Percentiles rank a stretch among this genome's conserved stretches.
Conservation (phyloP, 345 rosid species). For the Cardamine chenopodiifolia region DNA sequence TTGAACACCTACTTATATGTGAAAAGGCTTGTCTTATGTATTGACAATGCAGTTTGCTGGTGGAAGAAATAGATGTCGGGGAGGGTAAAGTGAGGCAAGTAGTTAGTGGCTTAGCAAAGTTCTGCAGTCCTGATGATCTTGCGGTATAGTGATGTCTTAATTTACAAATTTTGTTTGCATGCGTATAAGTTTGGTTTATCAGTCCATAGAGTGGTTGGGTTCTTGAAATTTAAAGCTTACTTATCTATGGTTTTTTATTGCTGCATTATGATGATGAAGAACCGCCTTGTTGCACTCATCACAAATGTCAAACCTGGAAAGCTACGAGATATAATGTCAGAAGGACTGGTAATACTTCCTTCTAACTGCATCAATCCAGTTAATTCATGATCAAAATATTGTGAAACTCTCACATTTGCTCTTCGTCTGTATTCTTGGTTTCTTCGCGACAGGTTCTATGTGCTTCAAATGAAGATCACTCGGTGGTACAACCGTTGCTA, state of each 20-base stretch:
- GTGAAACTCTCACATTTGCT: background rate
- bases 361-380: background rate
- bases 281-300: constrained; percentile 73
- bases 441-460: constrained; percentile 68
- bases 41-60: constrained; percentile 70
- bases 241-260: constrained; percentile 29
- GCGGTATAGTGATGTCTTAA: constrained; percentile 52
- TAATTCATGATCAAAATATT: background rate
- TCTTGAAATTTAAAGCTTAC: constrained; percentile 27
- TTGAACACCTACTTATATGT: constrained; percentile 12
- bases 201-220: background rate
- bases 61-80: constrained; percentile 96
- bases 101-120: constrained; percentile 97
- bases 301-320: constrained; percentile 99
- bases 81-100: constrained; percentile 89
- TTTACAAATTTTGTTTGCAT: background rate
- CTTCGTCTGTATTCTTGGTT: constrained; percentile 27
- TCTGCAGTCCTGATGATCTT: constrained; percentile 77
- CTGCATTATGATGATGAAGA: constrained; percentile 52
- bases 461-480: constrained; percentile 88
- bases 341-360: constrained; percentile 80
- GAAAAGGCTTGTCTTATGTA: background rate
- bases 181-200: background rate
- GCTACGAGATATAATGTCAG: constrained; percentile 87
- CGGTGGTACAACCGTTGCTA: constrained; percentile 73